Conservation (phyloP, 257 asterid genomes). For the Schizonepeta tenuifolia region DNA sequence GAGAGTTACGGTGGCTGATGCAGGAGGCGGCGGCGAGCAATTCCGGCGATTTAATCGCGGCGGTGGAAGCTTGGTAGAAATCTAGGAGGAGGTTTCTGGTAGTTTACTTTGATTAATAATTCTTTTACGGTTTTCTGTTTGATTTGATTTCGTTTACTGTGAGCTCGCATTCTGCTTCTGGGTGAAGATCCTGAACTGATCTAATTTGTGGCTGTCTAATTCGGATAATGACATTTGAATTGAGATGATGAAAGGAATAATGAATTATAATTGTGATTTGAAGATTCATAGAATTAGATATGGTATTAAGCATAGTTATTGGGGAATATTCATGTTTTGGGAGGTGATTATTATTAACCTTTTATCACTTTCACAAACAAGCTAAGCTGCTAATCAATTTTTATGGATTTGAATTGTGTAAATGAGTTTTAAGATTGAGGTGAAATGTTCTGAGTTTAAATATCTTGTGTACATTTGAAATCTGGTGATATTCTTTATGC, state of each 20-base stretch:
- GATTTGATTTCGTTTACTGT: background rate
- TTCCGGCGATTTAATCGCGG: background rate
- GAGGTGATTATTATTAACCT: too few species aligned
- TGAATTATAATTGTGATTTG: background rate
- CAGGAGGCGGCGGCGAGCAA: too few species aligned
- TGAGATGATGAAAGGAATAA: background rate
- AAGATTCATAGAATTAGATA: slow-evolving; percentile 8
- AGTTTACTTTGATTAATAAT: slow-evolving; percentile 8
- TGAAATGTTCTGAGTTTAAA: background rate
- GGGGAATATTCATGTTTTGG: too few species aligned
- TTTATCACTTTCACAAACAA: too few species aligned
- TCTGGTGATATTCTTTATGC: background rate
- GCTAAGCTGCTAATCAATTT: too few species aligned
- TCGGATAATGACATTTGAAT: background rate
- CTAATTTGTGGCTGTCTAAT: too few species aligned
- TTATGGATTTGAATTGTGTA: too few species aligned
- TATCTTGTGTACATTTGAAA: background rate
- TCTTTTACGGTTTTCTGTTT: background rate
- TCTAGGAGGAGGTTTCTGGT: slow-evolving; percentile 76
- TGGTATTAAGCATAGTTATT: too few species aligned
- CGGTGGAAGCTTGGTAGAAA: slow-evolving; percentile 66
- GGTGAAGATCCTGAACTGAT: too few species aligned
- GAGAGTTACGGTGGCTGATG: too few species aligned
- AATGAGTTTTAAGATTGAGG: background rate
- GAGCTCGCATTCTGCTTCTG: slow-evolving; percentile 15